Evolutionary conservation across 495 filamentous ascomycete genomes (phyloP).

Genomic region (Aspergillus campestris): DNA sequence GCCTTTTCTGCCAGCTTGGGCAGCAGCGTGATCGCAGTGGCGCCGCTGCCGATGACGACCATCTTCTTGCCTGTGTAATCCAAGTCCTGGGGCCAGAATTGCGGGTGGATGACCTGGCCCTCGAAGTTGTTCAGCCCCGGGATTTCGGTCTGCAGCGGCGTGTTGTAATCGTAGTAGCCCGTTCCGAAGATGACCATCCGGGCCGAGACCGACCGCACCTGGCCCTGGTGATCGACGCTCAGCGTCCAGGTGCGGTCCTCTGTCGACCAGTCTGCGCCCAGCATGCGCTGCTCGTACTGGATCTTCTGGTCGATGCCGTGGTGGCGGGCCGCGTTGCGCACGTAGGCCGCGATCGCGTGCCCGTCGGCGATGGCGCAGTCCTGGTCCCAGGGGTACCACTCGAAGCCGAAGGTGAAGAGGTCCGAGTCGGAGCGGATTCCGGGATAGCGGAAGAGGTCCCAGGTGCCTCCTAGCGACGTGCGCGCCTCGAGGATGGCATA

Average conservation of each 20-base stretch:
- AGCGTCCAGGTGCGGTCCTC: conserved; percentile 54
- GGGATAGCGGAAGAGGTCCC: conserved; percentile 55
- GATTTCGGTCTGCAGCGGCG: conserved; percentile 44
- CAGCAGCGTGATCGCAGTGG: conserved; percentile 48
- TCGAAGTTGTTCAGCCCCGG: conserved; percentile 31
- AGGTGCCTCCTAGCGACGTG: conserved; percentile 49
- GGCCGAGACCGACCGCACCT: conserved; percentile 37
- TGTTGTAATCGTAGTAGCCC: conserved; percentile 59
- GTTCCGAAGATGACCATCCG: conserved; percentile 56
- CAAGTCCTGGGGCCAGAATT: conserved; percentile 45
- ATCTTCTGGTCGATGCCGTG: conserved; percentile 50
- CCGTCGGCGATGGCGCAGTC: conserved; percentile 45
- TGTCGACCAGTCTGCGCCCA: conserved; percentile 49
- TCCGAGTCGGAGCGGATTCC: conserved; percentile 51
- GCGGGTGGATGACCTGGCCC: conserved; percentile 41
- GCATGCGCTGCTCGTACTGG: conserved; percentile 48
- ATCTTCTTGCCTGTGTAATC: conserved; percentile 44
- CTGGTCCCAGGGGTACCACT: conserved; percentile 52
- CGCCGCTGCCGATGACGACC: conserved; percentile 49
- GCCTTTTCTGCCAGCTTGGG: conserved; percentile 37
- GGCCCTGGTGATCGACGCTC: conserved; percentile 40
- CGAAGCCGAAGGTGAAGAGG: conserved; percentile 49
- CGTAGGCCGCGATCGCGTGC: conserved; percentile 43
- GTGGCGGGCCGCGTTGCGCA: conserved; percentile 41
- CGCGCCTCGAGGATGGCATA: conserved; percentile 52